phyloP scores from a whole-genome alignment of 257 asterid genomes.

The Knoxia roxburghii region DNA sequence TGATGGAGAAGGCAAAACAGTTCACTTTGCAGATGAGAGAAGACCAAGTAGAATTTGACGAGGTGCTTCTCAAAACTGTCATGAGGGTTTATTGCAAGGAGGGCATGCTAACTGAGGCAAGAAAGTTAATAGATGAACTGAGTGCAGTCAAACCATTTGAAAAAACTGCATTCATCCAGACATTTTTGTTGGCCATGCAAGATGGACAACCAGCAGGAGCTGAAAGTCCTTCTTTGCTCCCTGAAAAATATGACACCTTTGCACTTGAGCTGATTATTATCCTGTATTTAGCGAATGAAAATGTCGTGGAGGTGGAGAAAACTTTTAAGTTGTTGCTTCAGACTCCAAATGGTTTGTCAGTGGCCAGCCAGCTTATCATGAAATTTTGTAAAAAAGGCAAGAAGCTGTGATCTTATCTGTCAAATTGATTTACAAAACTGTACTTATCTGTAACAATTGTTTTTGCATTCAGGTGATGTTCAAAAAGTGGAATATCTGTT shows the following conservation, averaged over 20 bases:
- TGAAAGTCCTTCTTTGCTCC: conserved; percentile 29
- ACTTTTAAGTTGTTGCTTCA: conserved; percentile 45
- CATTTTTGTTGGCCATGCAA: conserved; percentile 36
- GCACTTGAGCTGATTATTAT: conserved; percentile 58
- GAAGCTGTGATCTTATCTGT: conserved; percentile 9
- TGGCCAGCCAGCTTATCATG: conserved; percentile 55
- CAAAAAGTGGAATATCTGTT: conserved; percentile 47
- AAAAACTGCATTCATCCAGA: conserved; percentile 33
- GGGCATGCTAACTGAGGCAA: conserved; percentile 68
- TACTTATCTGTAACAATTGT: not conserved
- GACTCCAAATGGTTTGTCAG: conserved; percentile 48
- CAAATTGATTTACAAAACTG: not conserved
- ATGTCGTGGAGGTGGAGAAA: conserved; percentile 34
- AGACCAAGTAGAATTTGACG: conserved; percentile 55
- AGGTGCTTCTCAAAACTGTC: conserved; percentile 57
- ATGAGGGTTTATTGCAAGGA: conserved; percentile 64
- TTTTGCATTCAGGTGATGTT: conserved; percentile 52
- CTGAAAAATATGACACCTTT: conserved; percentile 32
- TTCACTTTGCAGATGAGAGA: conserved; percentile 58
- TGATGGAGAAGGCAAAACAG: conserved; percentile 60
- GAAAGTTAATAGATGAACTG: conserved; percentile 47
- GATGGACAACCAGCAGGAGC: conserved; percentile 33
- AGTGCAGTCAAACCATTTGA: conserved; percentile 30
- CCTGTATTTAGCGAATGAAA: conserved; percentile 49
- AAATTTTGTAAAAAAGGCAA: conserved; percentile 64